phyloP scores from a whole-genome alignment of 2,329 filamentous ascomycete species.

The Diplodia seriata region DNA sequence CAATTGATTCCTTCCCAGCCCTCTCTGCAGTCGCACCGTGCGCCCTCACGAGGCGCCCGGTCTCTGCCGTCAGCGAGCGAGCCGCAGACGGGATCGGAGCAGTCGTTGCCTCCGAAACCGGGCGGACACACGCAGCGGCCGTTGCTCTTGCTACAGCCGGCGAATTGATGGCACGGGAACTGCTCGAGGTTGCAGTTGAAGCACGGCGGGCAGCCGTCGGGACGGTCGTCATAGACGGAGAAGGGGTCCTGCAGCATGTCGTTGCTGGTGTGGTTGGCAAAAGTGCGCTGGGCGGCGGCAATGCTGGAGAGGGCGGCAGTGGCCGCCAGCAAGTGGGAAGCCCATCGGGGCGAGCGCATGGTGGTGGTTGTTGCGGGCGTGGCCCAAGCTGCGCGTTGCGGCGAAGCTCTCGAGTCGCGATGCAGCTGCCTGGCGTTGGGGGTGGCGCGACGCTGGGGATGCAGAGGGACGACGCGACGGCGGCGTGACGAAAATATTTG shows the following conservation, averaged over 20 bases:
- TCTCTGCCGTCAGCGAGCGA: constrained; percentile 83
- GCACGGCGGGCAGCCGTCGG: constrained; percentile 81
- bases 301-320: constrained; percentile 38
- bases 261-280: constrained; percentile 58
- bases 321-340: constrained; percentile 42
- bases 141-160: constrained; percentile 84
- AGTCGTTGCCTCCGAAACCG: constrained; percentile 94
- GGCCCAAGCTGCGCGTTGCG: constrained; percentile 19
- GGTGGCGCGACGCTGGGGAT: constrained; percentile 12
- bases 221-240: constrained; percentile 74
- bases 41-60: constrained; percentile 73
- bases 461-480: constrained; percentile 3
- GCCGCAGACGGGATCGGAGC: constrained; percentile 87
- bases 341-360: constrained; percentile 47
- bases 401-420: constrained; percentile 22
- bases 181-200: constrained; percentile 98
- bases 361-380: constrained; percentile 18
- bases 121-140: constrained; percentile 92
- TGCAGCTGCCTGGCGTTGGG: constrained; percentile 22
- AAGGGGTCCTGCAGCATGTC: constrained; percentile 58
- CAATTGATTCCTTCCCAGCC: constrained; percentile 98
- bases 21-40: constrained; percentile 80
- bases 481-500: constrained; percentile 1
- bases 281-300: constrained; percentile 42
- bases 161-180: constrained; percentile 90